Conservation (phyloP, 73 alveolate species). For the Blepharisma japonicum region DNA sequence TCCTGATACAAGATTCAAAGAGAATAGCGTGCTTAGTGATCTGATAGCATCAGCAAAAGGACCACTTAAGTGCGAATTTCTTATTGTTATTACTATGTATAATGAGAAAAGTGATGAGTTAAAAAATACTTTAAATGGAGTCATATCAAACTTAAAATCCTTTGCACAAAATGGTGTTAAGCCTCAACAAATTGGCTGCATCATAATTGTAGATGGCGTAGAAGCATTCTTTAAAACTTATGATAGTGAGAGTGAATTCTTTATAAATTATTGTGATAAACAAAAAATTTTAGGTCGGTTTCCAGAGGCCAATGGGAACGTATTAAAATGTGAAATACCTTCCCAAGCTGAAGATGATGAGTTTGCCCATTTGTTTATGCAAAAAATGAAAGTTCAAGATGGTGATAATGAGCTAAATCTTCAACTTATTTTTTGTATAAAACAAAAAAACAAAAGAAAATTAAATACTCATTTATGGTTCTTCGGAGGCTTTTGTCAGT, state of each 20-base stretch:
- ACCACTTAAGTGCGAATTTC: background rate
- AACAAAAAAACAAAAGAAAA: conserved; percentile 49
- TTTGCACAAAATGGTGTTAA: background rate
- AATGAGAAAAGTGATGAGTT: conserved; percentile 41
- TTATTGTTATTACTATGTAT: conserved; percentile 48
- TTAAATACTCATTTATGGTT: conserved; percentile 54
- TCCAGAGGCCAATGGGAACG: background rate
- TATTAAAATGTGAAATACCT: background rate
- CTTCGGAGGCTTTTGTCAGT: conserved; percentile 41
- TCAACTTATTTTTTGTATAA: conserved; percentile 44
- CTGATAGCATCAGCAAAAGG: background rate
- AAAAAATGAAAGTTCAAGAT: background rate
- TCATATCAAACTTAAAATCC: conserved; percentile 22
- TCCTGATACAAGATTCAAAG: background rate
- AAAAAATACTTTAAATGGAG: conserved; percentile 39
- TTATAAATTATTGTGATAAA: background rate
- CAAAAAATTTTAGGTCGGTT: background rate
- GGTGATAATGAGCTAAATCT: background rate
- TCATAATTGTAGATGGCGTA: background rate
- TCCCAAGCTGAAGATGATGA: background rate
- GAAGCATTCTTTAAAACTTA: conserved; percentile 13
- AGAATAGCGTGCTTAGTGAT: background rate
- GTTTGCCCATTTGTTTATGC: conserved; percentile 2
- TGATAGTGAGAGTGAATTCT: background rate
- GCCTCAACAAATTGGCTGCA: background rate